A percentile compares a stretch with the other conserved stretches of the same genome.
Conservation (phyloP, 176 grass and related monocot genomes). For the Sorghum bicolor region DNA sequence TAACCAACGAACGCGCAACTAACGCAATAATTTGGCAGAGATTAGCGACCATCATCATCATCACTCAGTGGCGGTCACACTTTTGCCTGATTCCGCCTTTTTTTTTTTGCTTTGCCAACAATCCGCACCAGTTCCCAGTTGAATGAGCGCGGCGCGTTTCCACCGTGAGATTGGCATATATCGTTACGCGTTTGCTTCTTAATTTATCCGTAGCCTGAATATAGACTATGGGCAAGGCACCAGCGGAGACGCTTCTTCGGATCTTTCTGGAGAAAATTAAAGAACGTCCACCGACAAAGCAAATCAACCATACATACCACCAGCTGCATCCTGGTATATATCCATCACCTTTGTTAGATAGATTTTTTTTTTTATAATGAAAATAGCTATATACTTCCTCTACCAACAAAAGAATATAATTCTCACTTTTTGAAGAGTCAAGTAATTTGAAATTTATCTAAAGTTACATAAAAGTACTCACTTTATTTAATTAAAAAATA, state of each 20-base stretch:
- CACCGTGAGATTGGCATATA: neutral
- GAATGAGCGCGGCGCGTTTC: neutral
- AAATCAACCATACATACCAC: neutral
- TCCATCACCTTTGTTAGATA: too few relatives aligned
- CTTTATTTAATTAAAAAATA: too few relatives aligned
- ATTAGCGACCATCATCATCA: neutral
- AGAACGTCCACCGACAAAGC: neutral
- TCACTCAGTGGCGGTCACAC: neutral
- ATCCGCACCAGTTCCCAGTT: neutral
- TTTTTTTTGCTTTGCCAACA: neutral
- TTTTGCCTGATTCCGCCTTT: too few relatives aligned
- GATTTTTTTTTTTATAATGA: too few relatives aligned
- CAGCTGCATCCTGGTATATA: too few relatives aligned
- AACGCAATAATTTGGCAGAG: conserved; percentile 16
- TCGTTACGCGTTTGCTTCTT: neutral
- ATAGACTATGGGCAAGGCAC: neutral
- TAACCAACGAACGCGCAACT: conserved; percentile 7
- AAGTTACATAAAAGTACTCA: too few relatives aligned
- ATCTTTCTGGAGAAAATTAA: neutral
- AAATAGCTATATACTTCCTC: too few relatives aligned
- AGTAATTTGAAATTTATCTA: too few relatives aligned
- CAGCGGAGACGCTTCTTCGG: neutral
- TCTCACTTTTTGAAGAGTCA: too few relatives aligned
- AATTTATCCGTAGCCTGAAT: neutral
- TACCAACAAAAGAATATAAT: too few relatives aligned